Evolutionary conservation across 768 basidiomycete genomes (phyloP), one percentile per base, ranked within the genome.

Genomic region (Chlorophyllum brunneum): DNA sequence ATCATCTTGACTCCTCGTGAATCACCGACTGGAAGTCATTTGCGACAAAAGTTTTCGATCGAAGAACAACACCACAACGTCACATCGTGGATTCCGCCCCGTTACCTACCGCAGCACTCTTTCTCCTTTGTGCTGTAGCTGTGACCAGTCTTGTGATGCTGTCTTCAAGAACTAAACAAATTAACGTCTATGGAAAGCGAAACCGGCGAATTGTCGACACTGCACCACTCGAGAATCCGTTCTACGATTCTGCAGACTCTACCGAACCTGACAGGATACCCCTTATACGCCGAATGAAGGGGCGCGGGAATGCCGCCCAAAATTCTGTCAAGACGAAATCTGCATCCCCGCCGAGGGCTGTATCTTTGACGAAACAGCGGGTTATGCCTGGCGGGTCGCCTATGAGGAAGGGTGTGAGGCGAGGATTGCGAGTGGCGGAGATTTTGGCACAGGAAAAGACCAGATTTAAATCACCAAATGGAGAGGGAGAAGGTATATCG

Each of bases 131-230:
- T 8, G 47, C 47, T 31, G 55, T 61, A 58, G 56, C 63, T 62
- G 47, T 30, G 49, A 47, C 55, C 51, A 30, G 61, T 18, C 46
- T 57, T 37, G 44, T 60, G 42, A 85, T 86, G 85, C 71, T 84
- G 15, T 74, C 82, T 22, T 59, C 78, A 53, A 78, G 73, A 58
- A 87, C 85, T 5, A 85, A 83, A 63, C 81, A 83, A 59, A 76
- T 87, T 42, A 78, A 74, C 46, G 70, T 82, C 18, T 87, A 87
- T 58, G 85, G 85, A 18, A 79, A 80, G 58, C 80, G 85, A 55
- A 71, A 72, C 34, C 76, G 77, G 48, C 81, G 85, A 33, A 74
- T 86, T n/a, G 71, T 86, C 58, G 75, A 73, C 52, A 73, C 43
- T 68, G 48, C 64, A 65, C 49, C 64, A 48, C 65, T 60, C 15